These are phyloP conservation scores for Fremontodendron californicum DNA, from an alignment of 345 rosid species.

Conservation along the genomic window DNA sequence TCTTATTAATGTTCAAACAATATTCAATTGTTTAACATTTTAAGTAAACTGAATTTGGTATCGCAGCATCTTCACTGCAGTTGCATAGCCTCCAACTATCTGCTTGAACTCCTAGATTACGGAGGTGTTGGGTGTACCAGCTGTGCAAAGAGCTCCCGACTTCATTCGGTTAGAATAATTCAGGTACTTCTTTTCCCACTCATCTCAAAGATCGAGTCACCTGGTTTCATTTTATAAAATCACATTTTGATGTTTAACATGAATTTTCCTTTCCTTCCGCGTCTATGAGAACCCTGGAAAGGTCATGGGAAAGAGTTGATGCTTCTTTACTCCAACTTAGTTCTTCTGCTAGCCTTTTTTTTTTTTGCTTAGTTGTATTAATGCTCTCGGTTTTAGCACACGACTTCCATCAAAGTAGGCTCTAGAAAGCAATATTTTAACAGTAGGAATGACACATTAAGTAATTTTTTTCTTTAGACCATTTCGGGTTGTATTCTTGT, in stretches of 20 bases:
- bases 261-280: not conserved
- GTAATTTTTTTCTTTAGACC: not conserved
- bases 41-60: conserved; percentile 11
- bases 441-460: not conserved
- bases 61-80: conserved; percentile 89
- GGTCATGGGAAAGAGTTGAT: conserved; percentile 8
- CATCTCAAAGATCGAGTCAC: not conserved
- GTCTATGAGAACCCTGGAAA: not conserved
- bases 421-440: conserved; percentile 7
- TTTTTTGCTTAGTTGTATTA: not conserved
- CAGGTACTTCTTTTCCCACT: conserved; percentile 9
- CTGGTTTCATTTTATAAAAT: too few relatives aligned
- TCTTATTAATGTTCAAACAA: not conserved
- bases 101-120: conserved; percentile 62
- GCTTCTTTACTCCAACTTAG: not conserved
- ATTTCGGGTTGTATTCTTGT: conserved; percentile 1
- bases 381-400: not conserved
- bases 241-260: not conserved
- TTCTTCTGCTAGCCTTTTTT: not conserved
- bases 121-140: conserved; percentile 77
- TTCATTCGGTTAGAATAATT: conserved; percentile 42
- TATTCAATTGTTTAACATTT: not conserved
- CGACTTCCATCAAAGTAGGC: not conserved
- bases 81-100: conserved; percentile 59
- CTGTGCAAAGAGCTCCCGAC: conserved; percentile 43